Evolutionary conservation across 1,139 yeast genomes (phyloP).

Genomic region (Wickerhamomyces sp.): DNA sequence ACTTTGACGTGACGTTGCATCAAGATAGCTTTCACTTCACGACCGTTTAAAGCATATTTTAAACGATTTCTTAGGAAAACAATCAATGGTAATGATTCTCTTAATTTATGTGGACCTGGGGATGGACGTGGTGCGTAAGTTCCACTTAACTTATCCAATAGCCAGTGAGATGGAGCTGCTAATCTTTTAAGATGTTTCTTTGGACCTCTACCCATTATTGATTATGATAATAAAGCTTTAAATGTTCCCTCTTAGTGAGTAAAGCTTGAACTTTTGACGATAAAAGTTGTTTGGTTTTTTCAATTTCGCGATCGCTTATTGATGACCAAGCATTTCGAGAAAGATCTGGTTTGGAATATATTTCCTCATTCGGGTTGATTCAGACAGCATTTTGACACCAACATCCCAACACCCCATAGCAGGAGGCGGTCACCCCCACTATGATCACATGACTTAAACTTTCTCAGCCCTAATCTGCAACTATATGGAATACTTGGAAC

Average conservation of each 20-base stretch:
- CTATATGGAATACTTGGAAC: too few relatives aligned
- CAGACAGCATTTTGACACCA: neutral
- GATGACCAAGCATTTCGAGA: neutral
- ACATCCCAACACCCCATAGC: too few relatives aligned
- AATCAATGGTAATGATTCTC: conserved; percentile 98
- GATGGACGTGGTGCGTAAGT: conserved; percentile 99
- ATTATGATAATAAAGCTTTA: neutral
- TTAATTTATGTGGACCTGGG: conserved; percentile 99
- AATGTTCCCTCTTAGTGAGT: neutral
- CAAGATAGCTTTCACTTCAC: conserved; percentile 98
- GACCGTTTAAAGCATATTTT: conserved; percentile 98
- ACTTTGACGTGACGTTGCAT: conserved; percentile 99
- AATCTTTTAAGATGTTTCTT: conserved; percentile 96
- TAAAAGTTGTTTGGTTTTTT: neutral
- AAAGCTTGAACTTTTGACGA: neutral
- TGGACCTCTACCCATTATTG: conserved; percentile 93
- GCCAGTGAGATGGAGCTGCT: conserved; percentile 94
- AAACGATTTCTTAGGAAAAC: conserved; percentile 99
- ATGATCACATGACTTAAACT: too few relatives aligned
- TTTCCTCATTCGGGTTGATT: neutral
- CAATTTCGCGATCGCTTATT: neutral
- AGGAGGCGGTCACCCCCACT: too few relatives aligned
- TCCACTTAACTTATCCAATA: conserved; percentile 92
- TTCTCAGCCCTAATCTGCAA: too few relatives aligned
- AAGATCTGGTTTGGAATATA: neutral